Evolutionary conservation across 345 rosid genomes (phyloP).

Genomic region (Bruguiera gymnorhiza): DNA sequence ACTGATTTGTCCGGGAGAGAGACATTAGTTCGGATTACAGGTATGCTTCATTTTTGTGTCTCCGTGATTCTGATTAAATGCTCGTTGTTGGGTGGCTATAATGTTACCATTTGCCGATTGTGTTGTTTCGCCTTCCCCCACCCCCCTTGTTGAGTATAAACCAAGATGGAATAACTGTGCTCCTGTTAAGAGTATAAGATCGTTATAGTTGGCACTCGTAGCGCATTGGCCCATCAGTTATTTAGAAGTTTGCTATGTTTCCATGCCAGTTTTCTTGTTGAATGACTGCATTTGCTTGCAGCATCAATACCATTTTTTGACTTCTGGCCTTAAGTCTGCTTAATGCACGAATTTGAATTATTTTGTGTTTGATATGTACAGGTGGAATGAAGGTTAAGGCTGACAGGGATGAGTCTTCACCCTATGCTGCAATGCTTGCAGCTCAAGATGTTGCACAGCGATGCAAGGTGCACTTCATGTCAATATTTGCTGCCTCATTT

Average conservation of each 20-base stretch:
- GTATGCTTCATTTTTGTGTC: conserved; percentile 25
- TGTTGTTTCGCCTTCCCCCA: too few relatives aligned
- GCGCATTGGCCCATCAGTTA: too few relatives aligned
- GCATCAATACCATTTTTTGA: neutral
- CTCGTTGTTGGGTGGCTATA: neutral
- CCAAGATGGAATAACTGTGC: too few relatives aligned
- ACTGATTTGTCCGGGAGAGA: conserved; percentile 92
- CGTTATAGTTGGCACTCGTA: too few relatives aligned
- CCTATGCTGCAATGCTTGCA: conserved; percentile 94
- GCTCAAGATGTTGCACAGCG: conserved; percentile 81
- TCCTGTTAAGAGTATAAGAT: too few relatives aligned
- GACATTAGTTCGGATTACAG: conserved; percentile 86
- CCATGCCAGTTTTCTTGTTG: neutral
- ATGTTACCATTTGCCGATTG: too few relatives aligned
- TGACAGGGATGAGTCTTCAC: conserved; percentile 90
- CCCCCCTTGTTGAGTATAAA: too few relatives aligned
- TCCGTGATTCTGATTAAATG: neutral
- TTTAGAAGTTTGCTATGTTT: too few relatives aligned
- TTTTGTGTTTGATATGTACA: conserved; percentile 1
- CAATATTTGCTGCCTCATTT: neutral
- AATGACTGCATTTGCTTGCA: neutral
- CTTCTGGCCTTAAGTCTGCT: neutral
- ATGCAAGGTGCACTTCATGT: conserved; percentile 53
- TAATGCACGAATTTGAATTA: neutral
- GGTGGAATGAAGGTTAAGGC: conserved; percentile 98